Base-by-base conservation (phyloP, 2,329 filamentous ascomycete species). In the Fusarium penzigii region DNA sequence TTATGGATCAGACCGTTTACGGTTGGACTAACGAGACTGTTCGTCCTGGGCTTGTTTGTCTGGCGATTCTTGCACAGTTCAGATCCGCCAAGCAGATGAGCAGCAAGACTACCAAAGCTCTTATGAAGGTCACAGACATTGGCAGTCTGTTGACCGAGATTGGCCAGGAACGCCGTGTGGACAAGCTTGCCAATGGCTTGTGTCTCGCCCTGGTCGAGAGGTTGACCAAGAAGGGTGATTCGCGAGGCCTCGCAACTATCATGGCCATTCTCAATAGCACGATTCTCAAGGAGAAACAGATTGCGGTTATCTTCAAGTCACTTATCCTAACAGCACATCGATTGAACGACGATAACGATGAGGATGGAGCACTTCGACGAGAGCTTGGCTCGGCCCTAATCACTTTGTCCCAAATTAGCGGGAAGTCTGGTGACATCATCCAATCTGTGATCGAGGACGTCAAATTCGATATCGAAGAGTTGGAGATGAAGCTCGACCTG, bases 1-100 rank as follows among this genome's bases (percentile, higher is more conserved):
- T 99, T 65, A 96, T 97, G 91, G 90, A 96, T 64, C 90, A 92
- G 57, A 83, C 96, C 34, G 87, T 89, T 9, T 75, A 81, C 29
- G 90, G 89, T 9, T 95, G 91, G 86, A 88, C 85, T 2, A 73
- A 78, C 41, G 87, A 92, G 54, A 95, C 89, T 1, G 72, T 87
- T 2, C 80, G 84, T 16, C 84, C 89, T 14, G 92, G 87, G 11
- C 78, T 97, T 1, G 85, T 90, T 12, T 95, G 90, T 65, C 74
- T 97, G 48, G 86, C 89, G 5, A 85, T 96, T 17, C 76, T 97
- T 40, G 88, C 90, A 2, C 89, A 96, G 67, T 87, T 92, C 70
- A 86, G 90, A 66, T 85, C 85, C 3, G 81, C 85, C 5, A 82
- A 85, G 55, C 82, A 83, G 56, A 78, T 96, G 51, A 87, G 90